A percentile compares a stretch with the other conserved stretches of the same genome.
Conservation (phyloP, 2,329 filamentous ascomycete genomes). For the Exophiala alcalophila region DNA sequence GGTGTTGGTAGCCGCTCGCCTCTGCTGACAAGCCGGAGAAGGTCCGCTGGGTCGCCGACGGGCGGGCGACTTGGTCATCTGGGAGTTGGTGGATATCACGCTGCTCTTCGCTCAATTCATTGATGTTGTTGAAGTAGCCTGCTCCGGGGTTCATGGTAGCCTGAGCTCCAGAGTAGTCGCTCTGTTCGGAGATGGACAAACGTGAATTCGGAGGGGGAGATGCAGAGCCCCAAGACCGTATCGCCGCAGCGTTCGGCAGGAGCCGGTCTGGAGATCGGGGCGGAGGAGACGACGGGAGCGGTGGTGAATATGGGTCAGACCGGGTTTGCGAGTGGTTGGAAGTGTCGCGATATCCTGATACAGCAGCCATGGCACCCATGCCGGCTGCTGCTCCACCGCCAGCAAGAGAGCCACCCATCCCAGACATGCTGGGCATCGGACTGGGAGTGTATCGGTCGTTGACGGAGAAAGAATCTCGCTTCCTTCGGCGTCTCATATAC, state of each 20-base stretch:
- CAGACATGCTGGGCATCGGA: constrained; percentile 19
- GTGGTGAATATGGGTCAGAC: constrained; percentile 26
- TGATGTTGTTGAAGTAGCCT: constrained; percentile 7
- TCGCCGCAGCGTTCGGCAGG: constrained; percentile 13
- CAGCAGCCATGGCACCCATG: constrained; percentile 21
- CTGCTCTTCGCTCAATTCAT: constrained; percentile 17
- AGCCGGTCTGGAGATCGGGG: constrained; percentile 24
- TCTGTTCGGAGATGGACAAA: constrained; percentile 25
- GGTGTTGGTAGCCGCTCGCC: constrained; percentile 10
- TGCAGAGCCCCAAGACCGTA: constrained; percentile 12
- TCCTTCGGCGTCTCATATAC: constrained; percentile 26
- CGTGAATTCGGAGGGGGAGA: constrained; percentile 16
- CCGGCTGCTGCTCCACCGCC: constrained; percentile 11
- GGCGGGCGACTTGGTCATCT: constrained; percentile 6
- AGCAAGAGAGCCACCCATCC: constrained; percentile 9
- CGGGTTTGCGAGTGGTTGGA: constrained; percentile 24
- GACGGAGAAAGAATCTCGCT: constrained; percentile 19
- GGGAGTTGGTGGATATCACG: constrained; percentile 16
- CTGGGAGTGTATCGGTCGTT: constrained; percentile 23
- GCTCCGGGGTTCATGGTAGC: background rate
- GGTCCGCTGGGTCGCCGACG: constrained; percentile 6
- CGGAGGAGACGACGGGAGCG: constrained; percentile 20
- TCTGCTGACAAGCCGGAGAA: constrained; percentile 7
- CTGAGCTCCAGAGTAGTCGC: constrained; percentile 22
- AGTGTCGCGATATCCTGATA: constrained; percentile 16